These are phyloP conservation scores for Tricladium varicosporioides DNA, from an alignment of 2,329 filamentous ascomycete species.

Conservation along the genomic window DNA sequence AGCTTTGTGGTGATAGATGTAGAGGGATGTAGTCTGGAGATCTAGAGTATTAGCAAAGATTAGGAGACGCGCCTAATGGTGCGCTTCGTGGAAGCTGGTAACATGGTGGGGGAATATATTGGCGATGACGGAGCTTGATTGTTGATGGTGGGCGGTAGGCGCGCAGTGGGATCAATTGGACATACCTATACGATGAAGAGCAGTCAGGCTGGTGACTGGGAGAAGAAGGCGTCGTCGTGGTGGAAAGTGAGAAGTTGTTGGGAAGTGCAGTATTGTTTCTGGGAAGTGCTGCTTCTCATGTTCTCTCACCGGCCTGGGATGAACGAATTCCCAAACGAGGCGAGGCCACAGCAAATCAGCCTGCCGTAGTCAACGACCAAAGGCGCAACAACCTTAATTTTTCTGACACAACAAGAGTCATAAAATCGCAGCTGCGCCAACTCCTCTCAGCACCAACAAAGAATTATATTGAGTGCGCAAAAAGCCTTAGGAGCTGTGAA, in stretches of 20 bases:
- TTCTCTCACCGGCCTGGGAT: constrained; percentile 2
- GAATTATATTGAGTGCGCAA: not conserved
- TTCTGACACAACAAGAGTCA: constrained; percentile 11
- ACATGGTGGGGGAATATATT: too few species aligned
- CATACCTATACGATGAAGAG: constrained; percentile 24
- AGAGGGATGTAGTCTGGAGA: not conserved
- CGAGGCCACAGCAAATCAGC: not conserved
- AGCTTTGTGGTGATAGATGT: not conserved
- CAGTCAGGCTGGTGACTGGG: not conserved
- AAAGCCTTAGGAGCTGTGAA: not conserved
- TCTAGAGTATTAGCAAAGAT: constrained; percentile 1
- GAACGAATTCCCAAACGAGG: constrained; percentile 8
- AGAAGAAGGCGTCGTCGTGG: constrained; percentile 1
- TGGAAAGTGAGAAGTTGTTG: constrained; percentile 8
- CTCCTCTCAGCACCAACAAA: constrained; percentile 9
- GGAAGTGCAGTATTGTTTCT: constrained; percentile 9
- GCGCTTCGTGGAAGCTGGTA: not conserved
- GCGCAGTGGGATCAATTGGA: constrained; percentile 21
- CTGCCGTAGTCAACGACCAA: constrained; percentile 2
- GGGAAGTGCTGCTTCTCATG: not conserved
- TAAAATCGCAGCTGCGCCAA: constrained; percentile 14
- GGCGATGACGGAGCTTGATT: constrained; percentile 1
- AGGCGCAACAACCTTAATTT: constrained; percentile 7
- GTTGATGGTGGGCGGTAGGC: constrained; percentile 17
- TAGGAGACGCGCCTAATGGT: not conserved